Conservation (phyloP, 805 yeast species). For the Hanseniaspora lachancei region DNA sequence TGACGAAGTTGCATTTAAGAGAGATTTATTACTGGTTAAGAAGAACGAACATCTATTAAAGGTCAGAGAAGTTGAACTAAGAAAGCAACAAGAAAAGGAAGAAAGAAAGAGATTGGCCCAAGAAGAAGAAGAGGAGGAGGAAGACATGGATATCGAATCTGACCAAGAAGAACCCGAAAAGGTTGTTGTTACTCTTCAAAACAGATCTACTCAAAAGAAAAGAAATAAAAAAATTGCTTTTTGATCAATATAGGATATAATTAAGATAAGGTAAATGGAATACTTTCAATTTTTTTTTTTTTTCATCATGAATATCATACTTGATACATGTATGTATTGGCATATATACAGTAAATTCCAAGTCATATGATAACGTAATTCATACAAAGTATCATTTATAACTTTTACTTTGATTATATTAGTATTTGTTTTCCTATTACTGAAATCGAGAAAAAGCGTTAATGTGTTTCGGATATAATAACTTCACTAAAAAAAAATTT, state of each 20-base stretch:
- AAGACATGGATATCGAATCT: slow-evolving; percentile 15
- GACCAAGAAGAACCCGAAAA: slow-evolving; percentile 39
- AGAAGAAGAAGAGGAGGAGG: slow-evolving; percentile 37
- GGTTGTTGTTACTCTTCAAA: slow-evolving; percentile 40
- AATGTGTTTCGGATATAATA: no score
- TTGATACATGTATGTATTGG: no score
- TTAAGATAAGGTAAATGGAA: not conserved
- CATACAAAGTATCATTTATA: no score
- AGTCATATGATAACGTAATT: no score
- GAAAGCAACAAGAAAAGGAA: slow-evolving; percentile 57
- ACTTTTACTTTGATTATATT: no score
- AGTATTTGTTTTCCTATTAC: no score
- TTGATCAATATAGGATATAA: slow-evolving; percentile 12
- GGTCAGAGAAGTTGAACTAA: slow-evolving; percentile 85
- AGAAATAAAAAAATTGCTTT: slow-evolving; percentile 34
- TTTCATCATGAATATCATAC: no score
- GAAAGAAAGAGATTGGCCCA: slow-evolving; percentile 44
- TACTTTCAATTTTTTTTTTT: not conserved
- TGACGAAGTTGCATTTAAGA: slow-evolving; percentile 68
- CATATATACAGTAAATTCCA: no score
- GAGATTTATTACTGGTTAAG: slow-evolving; percentile 81
- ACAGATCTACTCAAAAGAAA: slow-evolving; percentile 27
- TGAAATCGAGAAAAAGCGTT: no score
- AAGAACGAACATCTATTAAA: slow-evolving; percentile 77
- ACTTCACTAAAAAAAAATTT: no score